Evolutionary conservation across 163 green algal species (phyloP), one percentile per base, ranked within the genome.

Genomic region (Chlamydomonas reinhardtii): DNA sequence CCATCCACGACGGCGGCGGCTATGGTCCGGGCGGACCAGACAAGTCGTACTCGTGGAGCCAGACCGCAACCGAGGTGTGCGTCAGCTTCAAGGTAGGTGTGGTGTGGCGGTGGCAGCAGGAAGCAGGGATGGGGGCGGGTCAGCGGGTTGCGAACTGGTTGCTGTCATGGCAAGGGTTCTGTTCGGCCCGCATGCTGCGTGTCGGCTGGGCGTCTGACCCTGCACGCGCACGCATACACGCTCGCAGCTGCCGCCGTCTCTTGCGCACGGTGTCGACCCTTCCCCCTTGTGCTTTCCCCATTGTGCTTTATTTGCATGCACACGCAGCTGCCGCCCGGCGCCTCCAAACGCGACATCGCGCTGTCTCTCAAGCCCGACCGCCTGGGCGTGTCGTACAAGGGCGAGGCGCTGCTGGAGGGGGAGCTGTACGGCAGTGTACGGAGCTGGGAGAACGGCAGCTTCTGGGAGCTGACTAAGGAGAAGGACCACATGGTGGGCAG

Each of bases 391-490:
- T 52, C 25, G 31, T 64, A 83, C 62, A n/a, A 66, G 56, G 80
- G 6, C 1, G 52, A 74, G 48, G 83, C 88, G 43, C 79, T 88
- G 59, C 66, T 92, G 52, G 79, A 90, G 22, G 88, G 88, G 2
- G 75, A 88, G 37, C 74, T 92, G 69, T 92, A 83, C 70, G 84
- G 84, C 68, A 83, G 37, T 31, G 88, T 90, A 19, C 81, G 78
- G 68, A 73, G 78, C 80, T 86, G 83, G 37, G 79, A 87, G 31
- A 80, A 82, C 25, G 88, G 88, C 27, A 90, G 84, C 8, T 84
- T 85, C 56, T 92, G 88, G 88, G 82, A 90, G 77, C 65, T 92
- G 22, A 64, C 81, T 17, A 86, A 81, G 74, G 88, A 92, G 54
- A 27, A 43, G n/a, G 72, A 70, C 69, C 82, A 90, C 59, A 72